Evolutionary conservation across 1,139 yeast genomes (phyloP).

Genomic region (Geotrichum siamense): DNA sequence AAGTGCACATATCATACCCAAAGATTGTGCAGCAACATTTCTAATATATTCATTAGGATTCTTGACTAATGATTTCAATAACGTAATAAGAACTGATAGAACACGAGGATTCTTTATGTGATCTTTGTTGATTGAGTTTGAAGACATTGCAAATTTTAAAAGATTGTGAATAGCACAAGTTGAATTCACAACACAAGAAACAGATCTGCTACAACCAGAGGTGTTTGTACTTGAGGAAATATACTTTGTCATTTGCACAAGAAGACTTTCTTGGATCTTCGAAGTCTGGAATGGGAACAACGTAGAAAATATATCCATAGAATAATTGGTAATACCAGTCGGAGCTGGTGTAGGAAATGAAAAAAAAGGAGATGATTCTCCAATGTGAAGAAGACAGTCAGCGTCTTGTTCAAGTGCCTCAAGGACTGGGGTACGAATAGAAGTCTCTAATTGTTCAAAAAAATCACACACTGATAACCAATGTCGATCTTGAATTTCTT

Average conservation of each 20-base stretch:
- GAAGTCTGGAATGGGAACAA: conserved; percentile 68
- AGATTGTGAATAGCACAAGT: conserved; percentile 59
- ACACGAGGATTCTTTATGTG: conserved; percentile 30
- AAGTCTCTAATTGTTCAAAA: conserved; percentile 22
- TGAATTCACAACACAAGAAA: conserved; percentile 54
- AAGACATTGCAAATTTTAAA: conserved; percentile 30
- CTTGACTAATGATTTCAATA: conserved; percentile 45
- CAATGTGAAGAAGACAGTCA: conserved; percentile 19
- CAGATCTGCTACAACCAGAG: conserved; percentile 9
- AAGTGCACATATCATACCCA: conserved; percentile 53
- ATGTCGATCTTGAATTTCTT: conserved; percentile 24
- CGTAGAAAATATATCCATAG: conserved; percentile 67
- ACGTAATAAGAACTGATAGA: conserved; percentile 47
- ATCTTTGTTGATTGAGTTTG: conserved; percentile 16
- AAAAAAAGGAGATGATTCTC: conserved; percentile 11
- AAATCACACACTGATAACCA: conserved; percentile 30
- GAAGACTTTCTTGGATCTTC: conserved; percentile 75
- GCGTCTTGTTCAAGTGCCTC: conserved; percentile 28
- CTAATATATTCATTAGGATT: conserved; percentile 33
- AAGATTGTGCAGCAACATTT: conserved; percentile 53
- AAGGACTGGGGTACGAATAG: conserved; percentile 24
- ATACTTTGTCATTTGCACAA: conserved; percentile 68
- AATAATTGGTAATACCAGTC: conserved; percentile 57
- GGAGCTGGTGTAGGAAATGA: conserved; percentile 26
- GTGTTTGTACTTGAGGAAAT: conserved; percentile 22